Conservation (phyloP, 805 yeast species). For the Maudiozyma turicensis region DNA sequence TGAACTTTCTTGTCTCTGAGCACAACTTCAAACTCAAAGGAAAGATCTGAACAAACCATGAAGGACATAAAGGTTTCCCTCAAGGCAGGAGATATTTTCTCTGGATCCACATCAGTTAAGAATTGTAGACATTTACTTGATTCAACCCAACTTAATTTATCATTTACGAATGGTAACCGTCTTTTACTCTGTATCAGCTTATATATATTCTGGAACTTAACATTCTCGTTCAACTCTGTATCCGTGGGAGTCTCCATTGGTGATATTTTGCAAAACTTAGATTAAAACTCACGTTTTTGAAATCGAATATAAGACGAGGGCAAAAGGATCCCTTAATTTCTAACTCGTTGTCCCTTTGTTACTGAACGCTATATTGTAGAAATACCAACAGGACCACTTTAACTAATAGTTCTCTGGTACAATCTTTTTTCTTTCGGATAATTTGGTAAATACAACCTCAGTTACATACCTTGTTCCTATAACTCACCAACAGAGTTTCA, state of each 20-base stretch:
- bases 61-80: slow-evolving; percentile 6
- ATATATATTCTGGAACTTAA: not conserved
- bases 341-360: no score
- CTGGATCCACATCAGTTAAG: not conserved
- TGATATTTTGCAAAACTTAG: not conserved
- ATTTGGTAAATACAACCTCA: no score
- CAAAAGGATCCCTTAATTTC: no score
- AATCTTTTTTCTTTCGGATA: no score
- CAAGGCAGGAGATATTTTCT: not conserved
- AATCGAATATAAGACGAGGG: no score
- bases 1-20: slow-evolving; percentile 6
- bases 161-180: slow-evolving; percentile 1
- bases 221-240: not conserved
- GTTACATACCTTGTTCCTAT: no score
- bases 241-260: not conserved
- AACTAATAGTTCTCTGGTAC: no score
- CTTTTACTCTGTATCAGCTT: slow-evolving; percentile 1
- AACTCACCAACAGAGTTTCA: no score
- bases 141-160: slow-evolving; percentile 1
- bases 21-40: slow-evolving; percentile 6
- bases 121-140: not conserved
- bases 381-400: no score
- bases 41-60: slow-evolving; percentile 8
- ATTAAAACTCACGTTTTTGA: no score
- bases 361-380: no score